Base-by-base conservation (phyloP, 1,284 basidiomycete genomes). In the Papiliotrema fonsecae region DNA sequence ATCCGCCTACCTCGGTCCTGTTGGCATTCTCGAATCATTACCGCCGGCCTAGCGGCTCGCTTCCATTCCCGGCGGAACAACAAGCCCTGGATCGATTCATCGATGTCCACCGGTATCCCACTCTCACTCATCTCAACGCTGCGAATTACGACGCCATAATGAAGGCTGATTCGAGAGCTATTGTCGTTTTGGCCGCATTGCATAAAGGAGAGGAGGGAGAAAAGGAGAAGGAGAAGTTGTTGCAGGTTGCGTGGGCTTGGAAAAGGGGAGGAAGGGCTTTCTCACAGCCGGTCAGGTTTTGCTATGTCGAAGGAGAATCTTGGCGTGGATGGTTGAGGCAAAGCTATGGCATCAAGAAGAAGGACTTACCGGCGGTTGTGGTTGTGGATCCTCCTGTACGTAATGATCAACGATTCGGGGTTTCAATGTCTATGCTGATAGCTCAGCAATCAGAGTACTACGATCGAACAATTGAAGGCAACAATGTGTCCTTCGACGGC, bases 311-410 rank as follows among this genome's bases (percentile, higher is more conserved):
- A 62, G 80, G 76, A 0, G 82, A 82, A 22, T 79, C 78, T 65
- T 93, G 90, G 89, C 77, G 73, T 18, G 83, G 80, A 47, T 94
- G 89, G 89, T 75, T 93, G 72, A 88, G 86, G 77, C 83, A 82
- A 57, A 89, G 88, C 81, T 94, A 93, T 69, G 83, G 84, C n/a
- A 69, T 76, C 53, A 65, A 61, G 38, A 65, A 60, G 21, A 72
- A 34, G 38, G 76, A 78, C 13, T 75, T 81, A 45, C 81, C 85
- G 0, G 70, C 70, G 5, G 77, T 90, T 11, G 78, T 93, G 16
- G 79, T 96, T 45, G 79, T 86, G 1, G 86, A 94, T 71, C 88
- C 93, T 51, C 74, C 79, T 58, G 89, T 89, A 57, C 52, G 83
- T 76, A 21, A 14, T 27, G 38, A 42, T 32, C 6, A 26, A 21